Evolutionary conservation across 495 filamentous ascomycete species (phyloP).

Genomic region (Aspergillus carlsbadensis): DNA sequence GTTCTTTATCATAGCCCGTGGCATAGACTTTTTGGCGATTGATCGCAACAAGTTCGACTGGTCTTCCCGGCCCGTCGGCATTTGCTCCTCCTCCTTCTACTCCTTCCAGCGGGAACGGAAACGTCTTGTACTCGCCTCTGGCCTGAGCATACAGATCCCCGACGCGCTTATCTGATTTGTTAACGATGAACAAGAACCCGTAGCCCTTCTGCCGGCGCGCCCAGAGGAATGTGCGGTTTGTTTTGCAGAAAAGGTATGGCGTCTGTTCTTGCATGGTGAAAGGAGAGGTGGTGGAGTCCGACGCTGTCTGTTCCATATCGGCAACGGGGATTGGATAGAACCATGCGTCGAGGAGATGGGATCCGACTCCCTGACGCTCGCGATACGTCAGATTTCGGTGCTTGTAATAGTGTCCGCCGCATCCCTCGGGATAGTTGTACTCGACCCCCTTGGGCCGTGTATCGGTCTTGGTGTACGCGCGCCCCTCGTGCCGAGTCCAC

Average conservation of each 20-base stretch:
- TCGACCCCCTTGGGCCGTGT: neutral
- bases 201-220: neutral
- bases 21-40: neutral
- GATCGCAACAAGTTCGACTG: slow-evolving; percentile 12
- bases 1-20: neutral
- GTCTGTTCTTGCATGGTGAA: slow-evolving; percentile 16
- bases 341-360: neutral
- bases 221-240: slow-evolving; percentile 13
- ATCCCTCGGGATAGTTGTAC: neutral
- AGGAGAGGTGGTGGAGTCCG: no score
- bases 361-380: no score
- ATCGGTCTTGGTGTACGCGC: neutral
- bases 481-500: slow-evolving; percentile 18
- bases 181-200: neutral
- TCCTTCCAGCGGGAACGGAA: no score
- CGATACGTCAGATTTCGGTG: neutral
- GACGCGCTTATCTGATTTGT: neutral
- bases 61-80: neutral
- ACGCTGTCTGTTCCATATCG: neutral
- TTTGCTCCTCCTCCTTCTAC: neutral
- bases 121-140: no score
- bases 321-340: neutral
- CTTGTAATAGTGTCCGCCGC: neutral
- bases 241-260: slow-evolving; percentile 25
- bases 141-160: neutral